A percentile compares a stretch with the other conserved stretches of the same genome.
These are phyloP conservation scores for Nothomitra cinnamomea DNA, from an alignment of 2,329 filamentous ascomycete genomes.

Conservation along the genomic window DNA sequence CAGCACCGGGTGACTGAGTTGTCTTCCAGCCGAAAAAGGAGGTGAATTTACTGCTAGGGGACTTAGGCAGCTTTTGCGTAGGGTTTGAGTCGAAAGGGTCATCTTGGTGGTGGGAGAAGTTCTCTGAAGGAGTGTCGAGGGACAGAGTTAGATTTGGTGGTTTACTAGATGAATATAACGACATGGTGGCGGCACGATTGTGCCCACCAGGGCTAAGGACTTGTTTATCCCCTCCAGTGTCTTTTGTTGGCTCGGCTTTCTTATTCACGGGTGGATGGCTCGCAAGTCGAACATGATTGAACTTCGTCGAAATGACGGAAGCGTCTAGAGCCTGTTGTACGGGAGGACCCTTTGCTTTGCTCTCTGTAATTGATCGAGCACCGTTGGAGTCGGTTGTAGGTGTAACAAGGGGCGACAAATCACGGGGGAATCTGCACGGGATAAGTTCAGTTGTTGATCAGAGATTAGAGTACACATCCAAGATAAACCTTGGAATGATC, in stretches of 20 bases:
- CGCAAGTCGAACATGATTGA: conserved; percentile 22
- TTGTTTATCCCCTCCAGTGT: conserved; percentile 8
- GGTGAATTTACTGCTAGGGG: conserved; percentile 39
- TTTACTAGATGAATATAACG: conserved; percentile 24
- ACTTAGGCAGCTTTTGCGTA: conserved; percentile 27
- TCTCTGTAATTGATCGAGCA: conserved; percentile 11
- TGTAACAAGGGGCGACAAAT: conserved; percentile 19
- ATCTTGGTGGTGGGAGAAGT: neutral
- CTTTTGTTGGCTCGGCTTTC: conserved; percentile 13
- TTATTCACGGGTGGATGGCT: conserved; percentile 14
- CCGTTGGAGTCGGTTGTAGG: conserved; percentile 10
- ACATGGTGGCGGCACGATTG: conserved; percentile 25
- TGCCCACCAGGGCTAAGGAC: conserved; percentile 6
- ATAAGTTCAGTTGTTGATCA: conserved; percentile 8
- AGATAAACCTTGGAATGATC: conserved; percentile 31
- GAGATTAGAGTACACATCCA: conserved; percentile 13
- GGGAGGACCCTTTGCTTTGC: conserved; percentile 18
- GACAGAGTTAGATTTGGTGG: conserved; percentile 21
- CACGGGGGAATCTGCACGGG: conserved; percentile 22
- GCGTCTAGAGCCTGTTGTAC: conserved; percentile 10
- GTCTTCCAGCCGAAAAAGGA: conserved; percentile 53
- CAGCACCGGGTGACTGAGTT: conserved; percentile 33
- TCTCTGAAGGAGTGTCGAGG: neutral
- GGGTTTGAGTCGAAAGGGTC: conserved; percentile 14
- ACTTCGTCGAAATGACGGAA: neutral